phyloP scores from a whole-genome alignment of 495 filamentous ascomycete species.

The Talaromyces liani region DNA sequence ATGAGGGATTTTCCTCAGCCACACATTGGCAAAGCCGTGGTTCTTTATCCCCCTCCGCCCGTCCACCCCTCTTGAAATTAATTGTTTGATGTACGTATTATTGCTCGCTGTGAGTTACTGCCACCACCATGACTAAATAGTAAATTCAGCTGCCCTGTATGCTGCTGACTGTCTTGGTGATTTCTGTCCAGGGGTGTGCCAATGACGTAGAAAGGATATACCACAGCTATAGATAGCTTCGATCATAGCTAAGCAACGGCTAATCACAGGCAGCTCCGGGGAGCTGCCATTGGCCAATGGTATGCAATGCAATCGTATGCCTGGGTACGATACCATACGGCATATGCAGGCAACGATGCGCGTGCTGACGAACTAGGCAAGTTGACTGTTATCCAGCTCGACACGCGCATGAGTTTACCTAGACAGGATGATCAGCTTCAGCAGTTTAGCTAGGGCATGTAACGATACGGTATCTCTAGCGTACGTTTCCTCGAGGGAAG shows the following conservation, averaged over 20 bases:
- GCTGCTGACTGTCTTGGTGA: not conserved
- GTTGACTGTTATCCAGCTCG: not conserved
- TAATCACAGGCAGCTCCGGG: not conserved
- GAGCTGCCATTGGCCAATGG: not conserved
- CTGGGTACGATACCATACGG: not conserved
- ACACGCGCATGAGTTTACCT: not conserved
- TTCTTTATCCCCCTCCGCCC: not conserved
- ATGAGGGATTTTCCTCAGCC: constrained; percentile 12
- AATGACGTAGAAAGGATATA: not conserved
- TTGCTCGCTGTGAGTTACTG: not conserved
- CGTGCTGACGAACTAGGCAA: not conserved
- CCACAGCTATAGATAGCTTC: not conserved
- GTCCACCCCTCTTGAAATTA: not conserved
- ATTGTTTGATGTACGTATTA: not conserved
- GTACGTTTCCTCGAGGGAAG: not conserved
- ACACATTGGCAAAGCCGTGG: constrained; percentile 2
- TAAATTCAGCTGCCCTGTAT: not conserved
- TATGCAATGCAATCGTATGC: not conserved
- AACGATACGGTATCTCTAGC: not conserved
- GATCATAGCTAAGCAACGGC: not conserved
- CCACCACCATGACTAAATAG: not conserved
- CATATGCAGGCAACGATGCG: not conserved
- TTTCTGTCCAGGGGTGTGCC: not conserved
- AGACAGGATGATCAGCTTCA: too few relatives aligned
- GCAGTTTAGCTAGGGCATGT: not conserved